phyloP scores from a whole-genome alignment of 192 early-diverging fungal genomes.

The Chytriomyces hyalinus region DNA sequence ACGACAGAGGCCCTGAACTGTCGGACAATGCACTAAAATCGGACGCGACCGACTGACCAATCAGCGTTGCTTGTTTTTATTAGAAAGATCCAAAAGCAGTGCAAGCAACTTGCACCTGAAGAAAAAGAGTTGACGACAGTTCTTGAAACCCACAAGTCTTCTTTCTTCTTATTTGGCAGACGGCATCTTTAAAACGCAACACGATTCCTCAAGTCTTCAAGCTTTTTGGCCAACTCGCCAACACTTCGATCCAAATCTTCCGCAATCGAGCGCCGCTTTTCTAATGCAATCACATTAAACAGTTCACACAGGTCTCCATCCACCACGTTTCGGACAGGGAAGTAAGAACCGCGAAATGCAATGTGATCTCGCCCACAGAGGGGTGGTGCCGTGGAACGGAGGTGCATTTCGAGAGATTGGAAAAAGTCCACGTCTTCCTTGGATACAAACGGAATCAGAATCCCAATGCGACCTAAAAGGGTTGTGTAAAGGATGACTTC shows the following conservation, averaged over 20 bases:
- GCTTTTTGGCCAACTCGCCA: slow-evolving; percentile 86
- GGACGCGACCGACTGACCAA: too few species aligned
- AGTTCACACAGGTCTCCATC: slow-evolving; percentile 96
- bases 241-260: slow-evolving; percentile 86
- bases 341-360: slow-evolving; percentile 77
- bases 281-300: slow-evolving; percentile 74
- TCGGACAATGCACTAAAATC: too few species aligned
- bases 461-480: slow-evolving; percentile 82
- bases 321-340: slow-evolving; percentile 70
- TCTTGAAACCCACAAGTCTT: too few species aligned
- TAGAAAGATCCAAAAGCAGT: too few species aligned
- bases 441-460: slow-evolving; percentile 84
- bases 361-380: slow-evolving; percentile 87
- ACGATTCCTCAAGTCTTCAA: slow-evolving; percentile 81
- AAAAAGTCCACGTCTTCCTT: slow-evolving; percentile 94
- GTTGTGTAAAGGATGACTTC: slow-evolving; percentile 88
- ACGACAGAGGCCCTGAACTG: too few species aligned
- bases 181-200: slow-evolving; percentile 48
- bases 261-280: slow-evolving; percentile 78
- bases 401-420: slow-evolving; percentile 86
- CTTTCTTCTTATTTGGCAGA: too few species aligned
- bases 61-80: too few species aligned
- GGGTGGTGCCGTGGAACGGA: slow-evolving; percentile 78
- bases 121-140: too few species aligned
- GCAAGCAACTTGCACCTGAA: too few species aligned